phyloP scores from a whole-genome alignment of 352 stramenopile species.

The Pythium aristosporum region DNA sequence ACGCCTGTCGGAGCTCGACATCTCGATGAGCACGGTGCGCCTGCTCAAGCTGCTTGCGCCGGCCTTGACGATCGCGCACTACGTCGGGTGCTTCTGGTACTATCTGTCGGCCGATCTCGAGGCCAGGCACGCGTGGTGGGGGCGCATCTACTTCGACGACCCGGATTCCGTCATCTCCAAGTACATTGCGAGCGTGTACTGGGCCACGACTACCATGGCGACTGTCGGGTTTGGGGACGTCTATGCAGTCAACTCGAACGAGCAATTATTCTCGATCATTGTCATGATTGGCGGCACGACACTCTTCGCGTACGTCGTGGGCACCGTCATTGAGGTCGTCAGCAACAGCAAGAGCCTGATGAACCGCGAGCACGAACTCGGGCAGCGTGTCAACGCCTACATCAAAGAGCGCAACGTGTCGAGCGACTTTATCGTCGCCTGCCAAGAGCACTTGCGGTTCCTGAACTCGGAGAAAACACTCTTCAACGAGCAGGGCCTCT shows the following conservation, averaged over 20 bases:
- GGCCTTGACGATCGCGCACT: constrained; percentile 72
- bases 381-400: constrained; percentile 70
- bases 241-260: constrained; percentile 60
- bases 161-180: constrained; percentile 49
- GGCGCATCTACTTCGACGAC: constrained; percentile 53
- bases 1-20: constrained; percentile 70
- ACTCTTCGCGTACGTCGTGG: constrained; percentile 79
- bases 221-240: constrained; percentile 89
- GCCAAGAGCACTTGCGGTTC: constrained; percentile 72
- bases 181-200: constrained; percentile 86
- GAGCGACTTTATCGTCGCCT: constrained; percentile 65
- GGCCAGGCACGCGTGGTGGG: constrained; percentile 53
- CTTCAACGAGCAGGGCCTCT: constrained; percentile 58
- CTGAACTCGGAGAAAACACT: constrained; percentile 72
- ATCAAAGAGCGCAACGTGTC: constrained; percentile 78
- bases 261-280: constrained; percentile 79
- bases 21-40: constrained; percentile 70
- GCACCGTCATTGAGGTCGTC: constrained; percentile 77
- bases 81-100: constrained; percentile 83
- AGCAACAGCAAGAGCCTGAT: constrained; percentile 78
- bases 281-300: constrained; percentile 83
- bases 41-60: constrained; percentile 74
- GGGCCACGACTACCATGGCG: constrained; percentile 84
- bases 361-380: constrained; percentile 73
- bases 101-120: constrained; percentile 63